Conservation (phyloP, 495 filamentous ascomycete genomes). For the Copromyces sp. region DNA sequence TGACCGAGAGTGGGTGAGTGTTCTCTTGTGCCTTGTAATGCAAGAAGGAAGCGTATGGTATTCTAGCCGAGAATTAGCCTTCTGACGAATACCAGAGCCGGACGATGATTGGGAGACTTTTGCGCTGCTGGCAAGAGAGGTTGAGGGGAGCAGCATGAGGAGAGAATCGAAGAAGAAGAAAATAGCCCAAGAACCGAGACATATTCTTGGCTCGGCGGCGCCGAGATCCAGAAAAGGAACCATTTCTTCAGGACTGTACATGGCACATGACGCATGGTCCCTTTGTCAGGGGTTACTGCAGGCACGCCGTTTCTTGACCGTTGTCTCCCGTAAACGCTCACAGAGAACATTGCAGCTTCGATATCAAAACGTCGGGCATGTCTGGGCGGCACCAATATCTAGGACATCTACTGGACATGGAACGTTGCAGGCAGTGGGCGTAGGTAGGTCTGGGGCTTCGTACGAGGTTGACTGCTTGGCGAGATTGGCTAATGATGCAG, state of each 20-base stretch:
- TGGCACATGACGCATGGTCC: neutral
- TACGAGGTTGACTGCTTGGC: neutral
- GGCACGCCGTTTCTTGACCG: neutral
- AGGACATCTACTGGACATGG: neutral
- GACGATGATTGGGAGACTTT: neutral
- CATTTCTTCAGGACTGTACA: neutral
- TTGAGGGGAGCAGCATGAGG: neutral
- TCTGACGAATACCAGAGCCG: neutral
- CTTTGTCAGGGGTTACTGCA: neutral
- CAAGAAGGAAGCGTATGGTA: neutral
- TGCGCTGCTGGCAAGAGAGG: neutral
- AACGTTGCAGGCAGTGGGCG: neutral
- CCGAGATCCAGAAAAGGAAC: neutral
- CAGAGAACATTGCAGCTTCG: neutral
- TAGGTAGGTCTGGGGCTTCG: neutral
- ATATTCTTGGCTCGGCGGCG: neutral
- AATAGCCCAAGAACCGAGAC: neutral
- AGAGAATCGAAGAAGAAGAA: neutral
- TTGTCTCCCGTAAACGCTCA: neutral
- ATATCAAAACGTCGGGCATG: neutral
- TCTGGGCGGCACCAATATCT: neutral
- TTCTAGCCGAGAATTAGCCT: neutral
- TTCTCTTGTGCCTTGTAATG: neutral
- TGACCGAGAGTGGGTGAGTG: neutral
- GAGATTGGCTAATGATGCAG: neutral